Evolutionary conservation across 257 asterid genomes (phyloP).

Genomic region (Solanum tacnaense): DNA sequence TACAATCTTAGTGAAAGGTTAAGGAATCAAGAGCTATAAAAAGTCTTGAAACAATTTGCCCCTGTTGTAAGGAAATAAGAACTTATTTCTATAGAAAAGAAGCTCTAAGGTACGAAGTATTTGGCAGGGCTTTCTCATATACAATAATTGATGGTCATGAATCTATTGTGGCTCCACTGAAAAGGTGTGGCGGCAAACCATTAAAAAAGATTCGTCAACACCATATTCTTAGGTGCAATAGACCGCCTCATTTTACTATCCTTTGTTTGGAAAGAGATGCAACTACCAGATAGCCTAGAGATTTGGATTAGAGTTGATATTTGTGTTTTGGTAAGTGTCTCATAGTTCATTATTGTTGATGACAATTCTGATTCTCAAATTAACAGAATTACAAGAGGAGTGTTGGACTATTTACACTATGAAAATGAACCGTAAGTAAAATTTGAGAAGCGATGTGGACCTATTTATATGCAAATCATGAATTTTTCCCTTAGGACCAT

Average conservation of each 20-base stretch:
- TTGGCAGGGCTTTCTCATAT: background rate
- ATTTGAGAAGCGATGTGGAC: background rate
- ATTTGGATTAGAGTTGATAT: background rate
- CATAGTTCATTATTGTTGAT: too few species aligned
- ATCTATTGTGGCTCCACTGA: background rate
- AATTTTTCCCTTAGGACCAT: too few species aligned
- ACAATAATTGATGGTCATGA: background rate
- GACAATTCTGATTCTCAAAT: background rate
- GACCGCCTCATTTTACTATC: background rate
- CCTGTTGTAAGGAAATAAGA: background rate
- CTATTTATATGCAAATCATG: too few species aligned
- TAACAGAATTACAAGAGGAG: background rate
- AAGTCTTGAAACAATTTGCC: too few species aligned
- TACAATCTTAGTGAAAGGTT: background rate
- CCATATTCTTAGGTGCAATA: background rate
- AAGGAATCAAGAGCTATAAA: background rate
- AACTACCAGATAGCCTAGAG: background rate
- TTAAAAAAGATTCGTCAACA: too few species aligned
- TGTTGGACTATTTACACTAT: background rate
- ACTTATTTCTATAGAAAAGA: background rate
- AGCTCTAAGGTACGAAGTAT: background rate
- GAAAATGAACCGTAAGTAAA: too few species aligned
- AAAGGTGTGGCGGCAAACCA: background rate
- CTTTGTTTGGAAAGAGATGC: background rate
- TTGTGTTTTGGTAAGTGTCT: background rate